Conservation (phyloP, 192 early-diverging fungal species). For the Podila minutissima region DNA sequence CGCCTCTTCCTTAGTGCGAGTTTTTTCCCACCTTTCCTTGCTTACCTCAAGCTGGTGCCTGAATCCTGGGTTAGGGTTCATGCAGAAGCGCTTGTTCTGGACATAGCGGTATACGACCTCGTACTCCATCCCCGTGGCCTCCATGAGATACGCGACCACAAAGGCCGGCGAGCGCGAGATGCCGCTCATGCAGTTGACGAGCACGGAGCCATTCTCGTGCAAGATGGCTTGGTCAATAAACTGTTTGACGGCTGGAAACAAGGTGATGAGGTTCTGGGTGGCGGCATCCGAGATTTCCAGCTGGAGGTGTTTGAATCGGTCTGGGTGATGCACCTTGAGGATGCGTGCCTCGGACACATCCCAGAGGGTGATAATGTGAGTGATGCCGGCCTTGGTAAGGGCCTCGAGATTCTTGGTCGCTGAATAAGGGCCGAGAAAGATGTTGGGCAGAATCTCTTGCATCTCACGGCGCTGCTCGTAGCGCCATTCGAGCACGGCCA, state of each 20-base stretch:
- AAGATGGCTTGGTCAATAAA: conserved; percentile 65
- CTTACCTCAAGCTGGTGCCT: conserved; percentile 82
- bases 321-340: conserved; percentile 62
- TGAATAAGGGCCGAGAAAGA: conserved; percentile 86
- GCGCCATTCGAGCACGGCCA: conserved; percentile 55
- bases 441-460: conserved; percentile 78
- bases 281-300: conserved; percentile 84
- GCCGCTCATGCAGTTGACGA: conserved; percentile 82
- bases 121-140: conserved; percentile 70
- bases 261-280: conserved; percentile 84
- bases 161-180: conserved; percentile 87
- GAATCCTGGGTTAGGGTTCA: conserved; percentile 84
- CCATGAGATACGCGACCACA: conserved; percentile 92
- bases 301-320: conserved; percentile 68
- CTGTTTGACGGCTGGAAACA: conserved; percentile 70
- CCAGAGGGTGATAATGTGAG: conserved; percentile 82
- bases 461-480: conserved; percentile 86
- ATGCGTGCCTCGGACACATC: conserved; percentile 75
- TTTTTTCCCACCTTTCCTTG: not conserved
- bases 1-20: no score
- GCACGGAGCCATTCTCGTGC: conserved; percentile 56
- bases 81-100: conserved; percentile 88
- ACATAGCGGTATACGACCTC: conserved; percentile 82
- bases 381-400: conserved; percentile 67
- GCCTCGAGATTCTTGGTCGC: conserved; percentile 67